phyloP scores from a whole-genome alignment of 257 asterid species.

The Solanum tarijense region DNA sequence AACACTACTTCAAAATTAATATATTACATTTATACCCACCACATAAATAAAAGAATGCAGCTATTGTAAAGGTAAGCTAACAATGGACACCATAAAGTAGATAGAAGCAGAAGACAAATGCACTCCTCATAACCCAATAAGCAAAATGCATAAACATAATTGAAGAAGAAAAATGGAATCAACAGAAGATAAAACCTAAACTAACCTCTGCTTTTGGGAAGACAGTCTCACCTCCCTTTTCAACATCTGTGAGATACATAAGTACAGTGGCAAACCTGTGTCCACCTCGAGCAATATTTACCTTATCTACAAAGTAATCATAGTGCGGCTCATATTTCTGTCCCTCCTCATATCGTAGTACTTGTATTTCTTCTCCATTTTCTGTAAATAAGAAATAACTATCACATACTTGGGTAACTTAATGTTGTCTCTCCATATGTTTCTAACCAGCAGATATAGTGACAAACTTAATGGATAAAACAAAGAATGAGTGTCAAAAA shows the following conservation, averaged over 20 bases:
- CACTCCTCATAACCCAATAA: not conserved
- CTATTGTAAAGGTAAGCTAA: not conserved
- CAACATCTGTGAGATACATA: conserved; percentile 85
- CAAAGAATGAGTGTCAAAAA: not conserved
- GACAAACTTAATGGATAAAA: not conserved
- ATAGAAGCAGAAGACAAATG: not conserved
- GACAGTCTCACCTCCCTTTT: conserved; percentile 92
- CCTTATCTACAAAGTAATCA: conserved; percentile 77
- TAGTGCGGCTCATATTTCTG: conserved; percentile 90
- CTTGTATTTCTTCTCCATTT: conserved; percentile 95
- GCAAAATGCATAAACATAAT: not conserved
- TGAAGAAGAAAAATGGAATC: not conserved
- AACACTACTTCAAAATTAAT: not conserved
- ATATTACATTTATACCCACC: not conserved
- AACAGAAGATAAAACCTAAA: not conserved
- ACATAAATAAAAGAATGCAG: not conserved
- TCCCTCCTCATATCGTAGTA: conserved; percentile 79
- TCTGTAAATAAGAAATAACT: conserved; percentile 28
- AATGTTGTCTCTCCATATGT: not conserved
- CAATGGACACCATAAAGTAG: not conserved
- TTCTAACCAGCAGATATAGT: not conserved
- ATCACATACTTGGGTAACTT: not conserved
- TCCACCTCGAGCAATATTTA: conserved; percentile 82
- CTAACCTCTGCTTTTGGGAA: conserved; percentile 95
- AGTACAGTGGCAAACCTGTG: conserved; percentile 86